Evolutionary conservation across 2,329 filamentous ascomycete genomes (phyloP).

Genomic region (Colletotrichum shisoi): DNA sequence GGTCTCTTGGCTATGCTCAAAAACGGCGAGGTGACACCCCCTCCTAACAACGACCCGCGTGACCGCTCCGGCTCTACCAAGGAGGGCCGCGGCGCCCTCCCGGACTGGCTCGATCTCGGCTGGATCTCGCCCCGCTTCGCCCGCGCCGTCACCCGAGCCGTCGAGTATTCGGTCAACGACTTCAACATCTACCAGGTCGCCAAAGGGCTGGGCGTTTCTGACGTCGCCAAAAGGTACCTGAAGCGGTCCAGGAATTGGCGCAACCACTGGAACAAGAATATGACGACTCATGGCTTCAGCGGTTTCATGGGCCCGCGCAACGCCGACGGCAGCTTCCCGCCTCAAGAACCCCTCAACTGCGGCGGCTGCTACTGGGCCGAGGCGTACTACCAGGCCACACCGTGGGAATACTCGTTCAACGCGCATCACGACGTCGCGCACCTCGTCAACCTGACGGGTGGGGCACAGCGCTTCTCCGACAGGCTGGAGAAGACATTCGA

Average conservation of each 20-base stretch:
- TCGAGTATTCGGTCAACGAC: constrained; percentile 75
- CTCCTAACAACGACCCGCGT: constrained; percentile 65
- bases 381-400: constrained; percentile 64
- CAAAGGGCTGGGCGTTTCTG: constrained; percentile 58
- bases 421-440: constrained; percentile 70
- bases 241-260: constrained; percentile 72
- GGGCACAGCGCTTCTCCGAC: constrained; percentile 60
- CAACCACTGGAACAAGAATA: constrained; percentile 72
- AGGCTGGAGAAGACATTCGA: constrained; percentile 70
- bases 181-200: constrained; percentile 73
- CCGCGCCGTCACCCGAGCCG: constrained; percentile 69
- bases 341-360: constrained; percentile 66
- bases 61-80: constrained; percentile 69
- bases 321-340: constrained; percentile 57
- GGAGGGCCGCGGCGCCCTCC: constrained; percentile 72
- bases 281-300: constrained; percentile 65
- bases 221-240: constrained; percentile 66
- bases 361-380: constrained; percentile 73
- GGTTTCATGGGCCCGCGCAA: constrained; percentile 72
- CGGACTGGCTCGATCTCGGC: constrained; percentile 71
- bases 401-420: constrained; percentile 73
- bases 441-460: constrained; percentile 64
- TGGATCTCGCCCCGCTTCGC: constrained; percentile 70
- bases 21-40: constrained; percentile 70
- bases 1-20: constrained; percentile 70